A percentile compares a stretch with the other conserved stretches of the same genome.
phyloP scores from a whole-genome alignment of 305 asterid genomes.

The Petunia hybrid region DNA sequence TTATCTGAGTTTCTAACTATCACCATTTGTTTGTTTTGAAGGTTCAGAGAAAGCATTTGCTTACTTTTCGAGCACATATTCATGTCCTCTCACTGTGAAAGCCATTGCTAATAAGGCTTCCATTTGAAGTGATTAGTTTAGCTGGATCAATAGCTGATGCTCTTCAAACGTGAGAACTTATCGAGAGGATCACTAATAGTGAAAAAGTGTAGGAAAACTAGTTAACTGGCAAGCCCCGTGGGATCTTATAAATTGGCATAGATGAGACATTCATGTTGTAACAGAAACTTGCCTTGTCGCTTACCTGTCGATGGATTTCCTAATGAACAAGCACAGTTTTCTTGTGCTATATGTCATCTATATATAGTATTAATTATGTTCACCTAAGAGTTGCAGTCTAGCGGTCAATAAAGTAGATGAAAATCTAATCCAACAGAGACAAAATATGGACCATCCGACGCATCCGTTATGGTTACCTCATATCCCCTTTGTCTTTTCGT shows the following conservation, averaged over 20 bases:
- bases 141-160: slow-evolving; percentile 93
- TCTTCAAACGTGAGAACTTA: slow-evolving; percentile 66
- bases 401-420: no score
- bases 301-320: not conserved
- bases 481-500: no score
- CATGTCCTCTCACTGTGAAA: slow-evolving; percentile 84
- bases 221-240: not conserved
- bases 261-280: not conserved
- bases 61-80: slow-evolving; percentile 92
- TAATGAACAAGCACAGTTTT: not conserved
- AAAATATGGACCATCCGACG: no score
- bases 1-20: slow-evolving; percentile 1
- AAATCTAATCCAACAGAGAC: no score
- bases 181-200: not conserved
- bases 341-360: not conserved
- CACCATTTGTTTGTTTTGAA: slow-evolving; percentile 18
- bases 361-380: no score
- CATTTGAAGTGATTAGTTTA: slow-evolving; percentile 89
- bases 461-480: no score
- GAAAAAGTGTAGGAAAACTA: not conserved
- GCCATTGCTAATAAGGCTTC: slow-evolving; percentile 65
- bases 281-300: not conserved
- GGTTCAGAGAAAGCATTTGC: slow-evolving; percentile 66
- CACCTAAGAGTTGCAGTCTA: no score
- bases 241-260: not conserved